Evolutionary conservation across 148 eudicot species (phyloP), one percentile per base, ranked within the genome.

Genomic region (Mesembryanthemum crystallinum): DNA sequence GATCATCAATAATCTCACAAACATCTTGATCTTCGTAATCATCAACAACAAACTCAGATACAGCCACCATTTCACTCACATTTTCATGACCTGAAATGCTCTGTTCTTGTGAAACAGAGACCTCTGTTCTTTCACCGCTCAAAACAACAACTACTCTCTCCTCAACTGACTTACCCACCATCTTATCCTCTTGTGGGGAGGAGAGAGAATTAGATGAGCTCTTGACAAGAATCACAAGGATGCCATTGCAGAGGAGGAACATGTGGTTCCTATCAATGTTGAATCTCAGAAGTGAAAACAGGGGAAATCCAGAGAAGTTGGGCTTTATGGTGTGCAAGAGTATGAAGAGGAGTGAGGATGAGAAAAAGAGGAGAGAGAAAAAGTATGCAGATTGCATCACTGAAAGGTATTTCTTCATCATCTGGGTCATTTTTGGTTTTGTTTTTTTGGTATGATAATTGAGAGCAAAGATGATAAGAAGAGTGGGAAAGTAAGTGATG

Each of bases 221-320:
- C 43, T 64, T 78, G n/a, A 90, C 86, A 55, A 88, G 65, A 72
- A 88, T 64, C 15, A 81, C 88, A 14, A 88, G 73, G 69, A 90
- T 84, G 62, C 94, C 90, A 84, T 90, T 88, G 68, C 86, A 90
- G 21, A 90, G 75, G 45, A 90, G 82, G 83, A 90, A 90, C 49
- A 90, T 79, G 77, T 77, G 82, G 79, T 88, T 88, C 73, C 88
- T 88, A 59, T 86, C 90, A 64, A 86, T 52, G 64, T 67, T 77
- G 76, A 76, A 85, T 62, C 76, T 78, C 62, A 79, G 54, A 45
- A 20, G 20, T 11, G 78, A 79, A 59, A 74, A 20, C 35, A 59
- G 3, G 24, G 79, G 73, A 27, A 81, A 69, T 37, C 27, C 25
- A 23, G 77, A 72, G 25, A 51, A 21, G 29, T 72, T n/a, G 25